Conservation (phyloP, 2,329 filamentous ascomycete genomes). For the Knoxdaviesia capensis region DNA sequence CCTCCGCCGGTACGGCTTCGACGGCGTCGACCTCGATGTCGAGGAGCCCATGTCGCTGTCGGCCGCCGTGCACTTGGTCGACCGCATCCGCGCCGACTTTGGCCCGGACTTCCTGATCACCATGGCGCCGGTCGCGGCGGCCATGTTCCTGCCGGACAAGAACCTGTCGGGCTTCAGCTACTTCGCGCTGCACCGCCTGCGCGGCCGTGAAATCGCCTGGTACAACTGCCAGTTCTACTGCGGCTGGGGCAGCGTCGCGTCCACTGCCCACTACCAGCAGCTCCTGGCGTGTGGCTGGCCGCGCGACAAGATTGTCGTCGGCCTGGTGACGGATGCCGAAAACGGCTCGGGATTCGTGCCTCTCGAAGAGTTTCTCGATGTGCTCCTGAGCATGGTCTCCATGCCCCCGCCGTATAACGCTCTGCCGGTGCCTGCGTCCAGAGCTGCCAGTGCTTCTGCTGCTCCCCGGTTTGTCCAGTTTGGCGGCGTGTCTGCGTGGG, state of each 20-base stretch:
- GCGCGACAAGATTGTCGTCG: conserved; percentile 54
- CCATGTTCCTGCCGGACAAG: conserved; percentile 29
- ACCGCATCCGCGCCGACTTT: conserved; percentile 48
- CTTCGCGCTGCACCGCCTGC: conserved; percentile 46
- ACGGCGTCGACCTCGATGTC: conserved; percentile 61
- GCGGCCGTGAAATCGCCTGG: conserved; percentile 51
- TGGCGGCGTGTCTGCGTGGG: conserved; percentile 87
- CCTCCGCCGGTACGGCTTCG: conserved; percentile 37
- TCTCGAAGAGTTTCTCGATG: conserved; percentile 23
- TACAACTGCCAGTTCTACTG: conserved; percentile 93
- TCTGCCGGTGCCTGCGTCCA: too few relatives aligned
- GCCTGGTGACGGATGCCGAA: conserved; percentile 57
- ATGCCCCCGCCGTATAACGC: too few relatives aligned
- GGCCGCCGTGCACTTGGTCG: conserved; percentile 46
- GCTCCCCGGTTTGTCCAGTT: conserved; percentile 36
- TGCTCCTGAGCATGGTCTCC: conserved; percentile 3
- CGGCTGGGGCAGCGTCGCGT: conserved; percentile 49
- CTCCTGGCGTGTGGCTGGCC: conserved; percentile 46
- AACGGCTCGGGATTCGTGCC: conserved; percentile 42
- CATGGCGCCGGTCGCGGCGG: conserved; percentile 63
- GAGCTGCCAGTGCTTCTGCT: too few relatives aligned
- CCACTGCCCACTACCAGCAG: conserved; percentile 25
- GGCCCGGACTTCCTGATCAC: conserved; percentile 55
- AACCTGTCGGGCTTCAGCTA: conserved; percentile 76
- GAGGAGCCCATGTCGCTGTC: conserved; percentile 55